These are phyloP conservation scores for Craspedostauros australis DNA, from an alignment of 108 stramenopile genomes.

Conservation along the genomic window DNA sequence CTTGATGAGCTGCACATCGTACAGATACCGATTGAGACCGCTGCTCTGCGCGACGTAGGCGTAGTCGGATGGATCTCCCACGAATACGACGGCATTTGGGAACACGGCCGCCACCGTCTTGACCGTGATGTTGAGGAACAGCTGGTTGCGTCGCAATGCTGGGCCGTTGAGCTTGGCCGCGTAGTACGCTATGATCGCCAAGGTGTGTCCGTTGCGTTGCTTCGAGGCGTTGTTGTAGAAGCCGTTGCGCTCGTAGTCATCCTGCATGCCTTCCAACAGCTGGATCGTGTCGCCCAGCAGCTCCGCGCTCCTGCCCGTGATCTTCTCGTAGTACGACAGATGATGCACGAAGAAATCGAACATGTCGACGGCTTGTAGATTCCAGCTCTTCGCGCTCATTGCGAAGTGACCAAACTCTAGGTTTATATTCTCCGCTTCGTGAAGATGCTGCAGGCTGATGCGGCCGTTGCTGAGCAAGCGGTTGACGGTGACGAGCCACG, in stretches of 20 bases:
- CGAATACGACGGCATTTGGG: not conserved
- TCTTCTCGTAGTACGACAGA: not conserved
- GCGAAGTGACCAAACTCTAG: no score
- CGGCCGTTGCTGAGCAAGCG: no score
- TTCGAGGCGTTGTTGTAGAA: not conserved
- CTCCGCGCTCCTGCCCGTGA: not conserved
- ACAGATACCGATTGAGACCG: slow-evolving; percentile 1
- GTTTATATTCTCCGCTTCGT: no score
- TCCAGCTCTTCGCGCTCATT: no score
- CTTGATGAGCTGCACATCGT: not conserved
- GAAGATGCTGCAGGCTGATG: no score
- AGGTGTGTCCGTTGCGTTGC: not conserved
- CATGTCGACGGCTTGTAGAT: not conserved
- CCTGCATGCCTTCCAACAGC: slow-evolving; percentile 1
- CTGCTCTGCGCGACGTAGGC: not conserved
- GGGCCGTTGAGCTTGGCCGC: not conserved
- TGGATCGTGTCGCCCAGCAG: no score
- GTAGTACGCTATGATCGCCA: not conserved
- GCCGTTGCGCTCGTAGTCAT: not conserved
- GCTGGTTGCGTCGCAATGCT: not conserved
- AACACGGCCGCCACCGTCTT: not conserved
- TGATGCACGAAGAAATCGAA: slow-evolving; percentile 3
- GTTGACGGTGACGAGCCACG: no score
- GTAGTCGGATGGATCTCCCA: not conserved
- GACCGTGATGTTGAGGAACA: not conserved